phyloP scores from a whole-genome alignment of 2,329 filamentous ascomycete species.

The Colletotrichum limetticola region DNA sequence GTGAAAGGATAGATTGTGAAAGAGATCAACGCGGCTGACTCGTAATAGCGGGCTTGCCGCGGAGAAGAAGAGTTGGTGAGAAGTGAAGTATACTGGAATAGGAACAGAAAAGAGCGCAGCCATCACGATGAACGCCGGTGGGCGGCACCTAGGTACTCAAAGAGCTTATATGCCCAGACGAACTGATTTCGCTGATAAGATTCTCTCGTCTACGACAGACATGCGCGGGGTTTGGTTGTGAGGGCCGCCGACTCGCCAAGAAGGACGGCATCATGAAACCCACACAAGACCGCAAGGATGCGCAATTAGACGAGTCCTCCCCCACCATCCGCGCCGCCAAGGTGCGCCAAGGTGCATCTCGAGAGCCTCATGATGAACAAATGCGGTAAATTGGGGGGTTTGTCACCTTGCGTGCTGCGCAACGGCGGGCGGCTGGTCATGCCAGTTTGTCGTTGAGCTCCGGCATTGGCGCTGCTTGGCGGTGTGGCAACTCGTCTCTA shows the following conservation, averaged over 20 bases:
- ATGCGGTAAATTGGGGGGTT: background rate
- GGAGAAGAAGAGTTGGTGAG: background rate
- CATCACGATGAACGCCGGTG: background rate
- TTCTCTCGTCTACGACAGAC: background rate
- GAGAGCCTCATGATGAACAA: constrained; percentile 6
- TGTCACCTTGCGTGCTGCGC: background rate
- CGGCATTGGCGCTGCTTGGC: constrained; percentile 29
- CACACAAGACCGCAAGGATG: constrained; percentile 26
- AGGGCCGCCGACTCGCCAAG: constrained; percentile 8
- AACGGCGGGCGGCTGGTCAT: constrained; percentile 12
- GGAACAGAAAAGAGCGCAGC: background rate
- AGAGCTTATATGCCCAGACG: constrained; percentile 10
- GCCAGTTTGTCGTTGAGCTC: constrained; percentile 12
- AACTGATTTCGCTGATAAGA: background rate
- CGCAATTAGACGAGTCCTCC: background rate
- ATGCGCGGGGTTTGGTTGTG: background rate
- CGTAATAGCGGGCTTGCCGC: constrained; percentile 4
- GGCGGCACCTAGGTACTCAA: background rate
- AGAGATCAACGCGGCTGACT: constrained; percentile 8
- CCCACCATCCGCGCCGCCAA: constrained; percentile 20
- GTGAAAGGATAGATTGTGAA: background rate
- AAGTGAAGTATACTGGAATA: background rate
- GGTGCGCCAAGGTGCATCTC: constrained; percentile 20
- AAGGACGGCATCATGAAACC: constrained; percentile 27
- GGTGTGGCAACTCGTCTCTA: constrained; percentile 20